Base-by-base conservation (phyloP, 208 protist genomes). In the Eutreptiella sp. region DNA sequence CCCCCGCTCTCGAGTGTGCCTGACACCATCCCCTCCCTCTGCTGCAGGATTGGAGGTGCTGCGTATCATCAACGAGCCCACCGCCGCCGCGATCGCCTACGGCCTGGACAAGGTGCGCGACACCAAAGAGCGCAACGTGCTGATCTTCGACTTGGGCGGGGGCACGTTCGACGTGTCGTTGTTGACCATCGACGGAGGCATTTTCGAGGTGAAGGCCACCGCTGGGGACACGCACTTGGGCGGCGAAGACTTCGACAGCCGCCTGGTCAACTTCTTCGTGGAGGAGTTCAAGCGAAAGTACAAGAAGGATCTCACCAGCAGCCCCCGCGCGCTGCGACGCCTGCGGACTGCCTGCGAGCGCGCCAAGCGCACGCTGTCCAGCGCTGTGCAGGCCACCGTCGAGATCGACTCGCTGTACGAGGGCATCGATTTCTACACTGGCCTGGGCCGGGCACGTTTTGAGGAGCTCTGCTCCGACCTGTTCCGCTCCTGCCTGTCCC, bases 161-260 rank as follows among this genome's bases (percentile, higher is more conserved):
- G 96, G 94, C 52, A 97, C 92, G 33, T 97, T 97, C 67, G 94
- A 98, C 89, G 96, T 99, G 41, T 98, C 95, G 46, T 81, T 99
- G 60, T 88, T 99, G 45, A 95, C 89, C 33, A 98, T 99, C 72
- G 96, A 99, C 26, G 83, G 90, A 38, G 96, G 96, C 58, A 90
- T 99, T 66, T 99, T 99, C 75, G 95, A 98, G 81, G 96, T 99
- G 38, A 92, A 96, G 73, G 91, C 97, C 26, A 99, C 96, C 39
- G 86, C 84, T 48, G 97, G 97, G 60, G 95, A 99, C 81, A 99
- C 97, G 32, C 97, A 99, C 70, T 79, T 99, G 31, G 97, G 97
- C 57, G 97, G 97, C 57, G 96, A 99, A 83, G 97, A 97, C 77
- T 97, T 99, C 68, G 94, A 99, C 77, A 97, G 97, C 77, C 79